A percentile compares a stretch with the other conserved stretches of the same genome.
Evolutionary conservation across 164 flowering plant species (phyloP).

Genomic region (Magnolia kwangsiensis): DNA sequence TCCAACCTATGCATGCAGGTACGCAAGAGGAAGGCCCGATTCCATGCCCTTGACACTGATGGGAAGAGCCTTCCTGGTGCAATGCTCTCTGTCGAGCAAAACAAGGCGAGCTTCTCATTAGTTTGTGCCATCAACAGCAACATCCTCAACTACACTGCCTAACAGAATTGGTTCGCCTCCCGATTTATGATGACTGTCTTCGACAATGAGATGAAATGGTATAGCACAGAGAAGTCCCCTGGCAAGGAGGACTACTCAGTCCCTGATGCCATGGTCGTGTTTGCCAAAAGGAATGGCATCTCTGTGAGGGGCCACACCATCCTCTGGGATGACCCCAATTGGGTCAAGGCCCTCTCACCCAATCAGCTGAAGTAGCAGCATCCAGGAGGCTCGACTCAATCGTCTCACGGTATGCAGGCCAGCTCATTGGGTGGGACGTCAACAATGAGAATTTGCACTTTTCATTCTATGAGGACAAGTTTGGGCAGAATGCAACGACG

Average conservation of each 20-base stretch:
- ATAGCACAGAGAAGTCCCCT: slow-evolving; percentile 36
- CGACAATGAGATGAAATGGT: slow-evolving; percentile 79
- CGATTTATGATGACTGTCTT: slow-evolving; percentile 55
- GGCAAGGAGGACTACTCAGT: slow-evolving; percentile 52
- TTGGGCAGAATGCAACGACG: slow-evolving; percentile 35
- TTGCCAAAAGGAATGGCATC: slow-evolving; percentile 33
- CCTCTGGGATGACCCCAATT: slow-evolving; percentile 47
- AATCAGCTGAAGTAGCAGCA: slow-evolving; percentile 30
- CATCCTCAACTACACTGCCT: slow-evolving; percentile 50
- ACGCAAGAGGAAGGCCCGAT: slow-evolving; percentile 34
- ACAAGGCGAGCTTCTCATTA: slow-evolving; percentile 39
- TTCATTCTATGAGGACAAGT: slow-evolving; percentile 42
- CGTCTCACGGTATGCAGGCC: slow-evolving; percentile 43
- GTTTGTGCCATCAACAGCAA: slow-evolving; percentile 45
- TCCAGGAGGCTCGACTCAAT: slow-evolving; percentile 41
- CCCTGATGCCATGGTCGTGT: slow-evolving; percentile 52
- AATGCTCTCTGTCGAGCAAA: slow-evolving; percentile 28
- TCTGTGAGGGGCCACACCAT: slow-evolving; percentile 56
- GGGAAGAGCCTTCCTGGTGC: slow-evolving; percentile 40
- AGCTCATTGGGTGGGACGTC: slow-evolving; percentile 78
- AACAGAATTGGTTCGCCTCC: slow-evolving; percentile 55
- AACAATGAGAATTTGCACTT: slow-evolving; percentile 71
- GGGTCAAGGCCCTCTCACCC: slow-evolving; percentile 33
- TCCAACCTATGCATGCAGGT: slow-evolving; percentile 26
- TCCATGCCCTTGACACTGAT: slow-evolving; percentile 35